These are phyloP conservation scores for Pleurotus eryngii DNA, from an alignment of 768 basidiomycete genomes.

Conservation along the genomic window DNA sequence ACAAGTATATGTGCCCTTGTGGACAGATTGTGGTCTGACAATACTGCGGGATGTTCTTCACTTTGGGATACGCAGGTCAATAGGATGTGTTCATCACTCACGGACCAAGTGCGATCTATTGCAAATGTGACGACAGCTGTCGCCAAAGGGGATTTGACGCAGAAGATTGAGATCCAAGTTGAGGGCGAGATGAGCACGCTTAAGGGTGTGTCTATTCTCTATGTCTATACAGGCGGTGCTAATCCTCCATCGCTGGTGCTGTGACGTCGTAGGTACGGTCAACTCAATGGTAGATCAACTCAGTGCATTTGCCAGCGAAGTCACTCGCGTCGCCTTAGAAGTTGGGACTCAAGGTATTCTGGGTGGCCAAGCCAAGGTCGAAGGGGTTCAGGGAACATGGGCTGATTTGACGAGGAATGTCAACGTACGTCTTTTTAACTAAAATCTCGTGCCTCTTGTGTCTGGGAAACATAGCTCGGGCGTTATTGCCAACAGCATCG, in stretches of 20 bases:
- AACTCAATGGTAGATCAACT: slow-evolving; percentile 95
- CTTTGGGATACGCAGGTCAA: slow-evolving; percentile 47
- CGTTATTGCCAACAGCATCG: too few species aligned
- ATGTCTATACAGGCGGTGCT: too few species aligned
- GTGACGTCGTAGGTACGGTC: slow-evolving; percentile 49
- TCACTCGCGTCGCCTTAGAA: slow-evolving; percentile 80
- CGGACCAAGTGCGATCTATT: slow-evolving; percentile 80
- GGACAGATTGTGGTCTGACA: neutral
- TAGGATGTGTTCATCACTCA: slow-evolving; percentile 77
- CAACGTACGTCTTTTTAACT: slow-evolving; percentile 52
- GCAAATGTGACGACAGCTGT: slow-evolving; percentile 87
- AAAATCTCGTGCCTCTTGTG: too few species aligned
- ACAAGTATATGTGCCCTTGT: neutral
- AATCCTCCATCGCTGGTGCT: too few species aligned
- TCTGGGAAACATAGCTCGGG: too few species aligned
- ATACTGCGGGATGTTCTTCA: neutral
- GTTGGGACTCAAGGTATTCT: slow-evolving; percentile 90
- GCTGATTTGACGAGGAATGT: slow-evolving; percentile 86
- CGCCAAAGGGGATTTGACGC: slow-evolving; percentile 85
- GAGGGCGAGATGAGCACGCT: slow-evolving; percentile 84
- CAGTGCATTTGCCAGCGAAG: slow-evolving; percentile 81
- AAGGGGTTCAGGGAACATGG: slow-evolving; percentile 93
- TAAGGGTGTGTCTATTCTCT: slow-evolving; percentile 37
- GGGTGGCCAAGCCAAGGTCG: slow-evolving; percentile 87
- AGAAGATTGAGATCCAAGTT: slow-evolving; percentile 90